These are phyloP conservation scores for Arctium lappa DNA, from an alignment of 129 eudicot genomes.

Conservation along the genomic window DNA sequence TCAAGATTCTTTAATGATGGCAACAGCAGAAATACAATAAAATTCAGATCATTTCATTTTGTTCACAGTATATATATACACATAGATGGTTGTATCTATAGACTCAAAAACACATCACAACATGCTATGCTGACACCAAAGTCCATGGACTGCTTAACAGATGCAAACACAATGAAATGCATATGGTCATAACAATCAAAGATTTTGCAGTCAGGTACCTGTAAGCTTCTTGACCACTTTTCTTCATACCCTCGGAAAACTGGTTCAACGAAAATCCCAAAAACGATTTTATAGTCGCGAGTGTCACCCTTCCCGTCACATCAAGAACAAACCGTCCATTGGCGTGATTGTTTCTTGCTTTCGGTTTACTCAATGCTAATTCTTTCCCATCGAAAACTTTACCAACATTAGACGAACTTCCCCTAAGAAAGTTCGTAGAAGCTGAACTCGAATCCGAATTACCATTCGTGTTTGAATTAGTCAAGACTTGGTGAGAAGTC, in stretches of 20 bases:
- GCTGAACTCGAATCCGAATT: conserved; percentile 7
- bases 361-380: conserved; percentile 15
- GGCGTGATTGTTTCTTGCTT: conserved; percentile 15
- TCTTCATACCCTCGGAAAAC: conserved; percentile 34
- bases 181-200: conserved; percentile 49
- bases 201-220: conserved; percentile 49
- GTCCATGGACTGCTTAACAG: conserved; percentile 58
- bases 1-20: conserved; percentile 12
- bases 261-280: conserved; percentile 42
- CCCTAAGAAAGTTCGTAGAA: conserved; percentile 17
- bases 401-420: conserved; percentile 24
- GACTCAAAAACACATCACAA: not conserved
- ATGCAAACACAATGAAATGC: conserved; percentile 68
- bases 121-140: conserved; percentile 45
- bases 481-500: conserved; percentile 68
- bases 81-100: not conserved
- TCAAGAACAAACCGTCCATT: conserved; percentile 53
- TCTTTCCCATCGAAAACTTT: conserved; percentile 26
- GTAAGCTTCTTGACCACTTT: conserved; percentile 49
- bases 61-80: not conserved
- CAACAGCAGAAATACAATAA: not conserved
- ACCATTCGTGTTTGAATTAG: conserved; percentile 27
- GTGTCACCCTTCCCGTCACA: conserved; percentile 63
- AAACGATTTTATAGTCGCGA: conserved; percentile 54
- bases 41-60: not conserved